phyloP scores from a whole-genome alignment of 2,329 filamentous ascomycete species.

The Ampelomyces quisqualis region DNA sequence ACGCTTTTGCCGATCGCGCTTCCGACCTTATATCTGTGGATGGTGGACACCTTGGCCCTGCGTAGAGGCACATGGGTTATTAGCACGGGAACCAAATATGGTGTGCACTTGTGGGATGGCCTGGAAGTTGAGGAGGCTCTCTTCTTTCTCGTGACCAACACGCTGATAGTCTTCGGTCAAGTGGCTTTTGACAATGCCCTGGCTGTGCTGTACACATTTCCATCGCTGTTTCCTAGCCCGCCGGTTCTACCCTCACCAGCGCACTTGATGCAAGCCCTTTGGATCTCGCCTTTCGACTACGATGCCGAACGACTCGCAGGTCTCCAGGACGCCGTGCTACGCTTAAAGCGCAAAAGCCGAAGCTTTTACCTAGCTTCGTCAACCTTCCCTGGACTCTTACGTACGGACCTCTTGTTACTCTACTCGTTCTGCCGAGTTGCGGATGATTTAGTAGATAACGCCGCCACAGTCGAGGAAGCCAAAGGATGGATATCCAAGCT shows the following conservation, averaged over 20 bases:
- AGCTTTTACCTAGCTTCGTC: slow-evolving; percentile 74
- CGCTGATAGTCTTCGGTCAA: slow-evolving; percentile 67
- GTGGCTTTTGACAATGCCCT: slow-evolving; percentile 69
- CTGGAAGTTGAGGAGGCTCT: slow-evolving; percentile 73
- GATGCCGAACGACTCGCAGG: slow-evolving; percentile 60
- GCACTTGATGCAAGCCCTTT: slow-evolving; percentile 56
- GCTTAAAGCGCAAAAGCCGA: slow-evolving; percentile 65
- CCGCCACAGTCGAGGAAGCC: slow-evolving; percentile 55
- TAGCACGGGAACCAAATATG: slow-evolving; percentile 65
- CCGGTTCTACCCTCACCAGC: slow-evolving; percentile 53
- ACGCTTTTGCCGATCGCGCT: slow-evolving; percentile 61
- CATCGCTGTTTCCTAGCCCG: slow-evolving; percentile 55
- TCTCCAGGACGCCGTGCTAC: slow-evolving; percentile 59
- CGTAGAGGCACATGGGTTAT: slow-evolving; percentile 72
- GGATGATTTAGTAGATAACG: slow-evolving; percentile 71
- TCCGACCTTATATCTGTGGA: slow-evolving; percentile 70
- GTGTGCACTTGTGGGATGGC: slow-evolving; percentile 61
- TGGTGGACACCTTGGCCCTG: slow-evolving; percentile 69
- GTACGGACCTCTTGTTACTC: slow-evolving; percentile 67
- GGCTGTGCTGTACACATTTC: slow-evolving; percentile 65
- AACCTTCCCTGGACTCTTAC: slow-evolving; percentile 66
- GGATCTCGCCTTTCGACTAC: slow-evolving; percentile 53
- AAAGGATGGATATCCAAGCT: slow-evolving; percentile 61
- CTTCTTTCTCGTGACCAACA: slow-evolving; percentile 72
- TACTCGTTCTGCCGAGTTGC: slow-evolving; percentile 74